phyloP scores from a whole-genome alignment of 2,329 filamentous ascomycete species.

The Aspergillus neoniger region DNA sequence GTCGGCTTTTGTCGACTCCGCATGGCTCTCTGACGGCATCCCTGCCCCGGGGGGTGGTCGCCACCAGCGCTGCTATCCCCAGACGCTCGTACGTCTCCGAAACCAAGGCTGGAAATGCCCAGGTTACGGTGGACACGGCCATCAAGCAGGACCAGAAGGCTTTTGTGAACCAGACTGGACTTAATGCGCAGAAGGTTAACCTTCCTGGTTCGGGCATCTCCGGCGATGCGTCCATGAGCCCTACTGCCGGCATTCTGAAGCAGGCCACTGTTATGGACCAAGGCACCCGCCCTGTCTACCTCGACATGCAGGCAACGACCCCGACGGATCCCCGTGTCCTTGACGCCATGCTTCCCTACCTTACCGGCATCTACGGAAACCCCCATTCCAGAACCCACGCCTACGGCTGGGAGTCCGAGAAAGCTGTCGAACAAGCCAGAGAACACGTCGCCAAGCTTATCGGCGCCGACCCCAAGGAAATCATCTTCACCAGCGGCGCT shows the following conservation, averaged over 20 bases:
- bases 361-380: slow-evolving; percentile 92
- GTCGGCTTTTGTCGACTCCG: slow-evolving; percentile 49
- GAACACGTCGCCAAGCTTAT: slow-evolving; percentile 82
- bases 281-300: slow-evolving; percentile 90
- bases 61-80: slow-evolving; percentile 29
- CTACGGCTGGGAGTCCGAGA: slow-evolving; percentile 98
- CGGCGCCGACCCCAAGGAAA: slow-evolving; percentile 94
- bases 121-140: slow-evolving; percentile 78
- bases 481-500: slow-evolving; percentile 96
- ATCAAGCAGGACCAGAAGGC: slow-evolving; percentile 85
- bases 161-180: slow-evolving; percentile 64
- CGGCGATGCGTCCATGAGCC: slow-evolving; percentile 72
- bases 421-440: slow-evolving; percentile 85
- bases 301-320: slow-evolving; percentile 98
- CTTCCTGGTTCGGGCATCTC: slow-evolving; percentile 61
- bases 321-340: slow-evolving; percentile 92
- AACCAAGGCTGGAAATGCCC: slow-evolving; percentile 67
- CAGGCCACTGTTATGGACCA: slow-evolving; percentile 92
- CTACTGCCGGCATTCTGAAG: slow-evolving; percentile 80
- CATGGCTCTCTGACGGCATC: slow-evolving; percentile 41
- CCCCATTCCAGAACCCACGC: slow-evolving; percentile 96
- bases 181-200: slow-evolving; percentile 57
- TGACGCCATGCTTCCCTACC: slow-evolving; percentile 94
- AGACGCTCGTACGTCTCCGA: slow-evolving; percentile 79
- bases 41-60: slow-evolving; percentile 43